Conservation (phyloP, 2,329 filamentous ascomycete genomes). For the Ambrosiella cleistominuta region DNA sequence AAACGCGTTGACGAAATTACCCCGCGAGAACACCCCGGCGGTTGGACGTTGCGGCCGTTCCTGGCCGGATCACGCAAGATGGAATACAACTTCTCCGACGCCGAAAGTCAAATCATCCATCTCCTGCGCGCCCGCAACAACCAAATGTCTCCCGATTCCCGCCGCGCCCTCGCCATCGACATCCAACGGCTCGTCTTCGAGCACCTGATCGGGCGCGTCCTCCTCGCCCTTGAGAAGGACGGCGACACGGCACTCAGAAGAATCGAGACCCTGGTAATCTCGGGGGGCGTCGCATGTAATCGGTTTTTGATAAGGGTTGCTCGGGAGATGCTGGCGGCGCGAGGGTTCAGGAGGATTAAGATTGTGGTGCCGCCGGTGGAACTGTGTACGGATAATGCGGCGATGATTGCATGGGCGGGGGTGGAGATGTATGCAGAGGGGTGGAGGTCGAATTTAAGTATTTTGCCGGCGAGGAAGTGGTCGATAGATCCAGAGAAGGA, state of each 20-base stretch:
- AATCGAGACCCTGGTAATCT: constrained; percentile 53
- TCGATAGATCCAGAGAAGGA: constrained; percentile 44
- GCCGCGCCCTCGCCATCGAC: constrained; percentile 50
- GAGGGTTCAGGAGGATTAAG: constrained; percentile 42
- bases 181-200: constrained; percentile 73
- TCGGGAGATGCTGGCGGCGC: constrained; percentile 38
- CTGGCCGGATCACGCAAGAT: constrained; percentile 40
- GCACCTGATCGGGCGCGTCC: constrained; percentile 59
- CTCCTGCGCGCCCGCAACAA: constrained; percentile 25
- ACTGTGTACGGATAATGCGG: constrained; percentile 86
- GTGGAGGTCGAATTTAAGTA: constrained; percentile 43
- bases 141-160: constrained; percentile 35
- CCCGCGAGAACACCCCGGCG: constrained; percentile 21
- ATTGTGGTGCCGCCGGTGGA: constrained; percentile 58
- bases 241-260: constrained; percentile 16
- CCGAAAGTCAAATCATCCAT: constrained; percentile 47
- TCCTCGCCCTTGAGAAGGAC: constrained; percentile 38
- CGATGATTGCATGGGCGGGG: constrained; percentile 92
- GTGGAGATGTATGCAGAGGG: constrained; percentile 81
- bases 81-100: constrained; percentile 57
- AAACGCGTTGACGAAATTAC: constrained; percentile 40
- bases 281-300: constrained; percentile 84
- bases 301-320: constrained; percentile 54
- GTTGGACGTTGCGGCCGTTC: constrained; percentile 54
- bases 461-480: constrained; percentile 52